Conservation (phyloP, 2,329 filamentous ascomycete species). For the Phaeosphaeriaceae sp. region DNA sequence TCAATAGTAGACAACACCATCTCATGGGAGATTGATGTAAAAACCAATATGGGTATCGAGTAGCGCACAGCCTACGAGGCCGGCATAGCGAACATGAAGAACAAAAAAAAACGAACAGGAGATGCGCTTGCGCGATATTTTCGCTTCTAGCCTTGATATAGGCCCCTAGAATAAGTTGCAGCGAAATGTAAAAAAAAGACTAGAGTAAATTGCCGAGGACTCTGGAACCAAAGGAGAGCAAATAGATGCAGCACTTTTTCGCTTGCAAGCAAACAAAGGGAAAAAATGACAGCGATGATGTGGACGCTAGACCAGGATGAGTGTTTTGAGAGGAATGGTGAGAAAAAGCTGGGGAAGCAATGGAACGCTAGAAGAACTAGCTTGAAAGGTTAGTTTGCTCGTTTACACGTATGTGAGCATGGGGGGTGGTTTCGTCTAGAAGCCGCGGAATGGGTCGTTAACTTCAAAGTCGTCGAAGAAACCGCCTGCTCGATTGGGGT, state of each 20-base stretch:
- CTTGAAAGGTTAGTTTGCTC: conserved; percentile 1
- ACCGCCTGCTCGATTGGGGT: conserved; percentile 32
- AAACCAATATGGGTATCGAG: conserved; percentile 19
- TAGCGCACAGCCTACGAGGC: conserved; percentile 7
- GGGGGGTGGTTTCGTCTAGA: conserved; percentile 25
- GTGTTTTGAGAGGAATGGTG: too few species aligned
- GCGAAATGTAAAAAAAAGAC: not conserved
- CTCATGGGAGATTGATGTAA: too few species aligned
- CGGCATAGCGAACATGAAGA: conserved; percentile 16
- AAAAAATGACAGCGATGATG: too few species aligned
- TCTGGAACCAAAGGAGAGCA: too few species aligned
- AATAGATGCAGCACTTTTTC: not conserved
- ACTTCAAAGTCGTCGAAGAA: conserved; percentile 43
- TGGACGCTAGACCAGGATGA: too few species aligned
- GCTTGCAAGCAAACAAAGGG: conserved; percentile 7
- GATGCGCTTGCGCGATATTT: conserved; percentile 19
- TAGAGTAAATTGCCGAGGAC: conserved; percentile 4
- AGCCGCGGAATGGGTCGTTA: conserved; percentile 46
- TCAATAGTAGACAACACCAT: too few species aligned
- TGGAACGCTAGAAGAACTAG: too few species aligned
- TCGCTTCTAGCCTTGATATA: conserved; percentile 20
- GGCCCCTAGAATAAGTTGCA: conserved; percentile 10
- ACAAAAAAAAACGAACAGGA: conserved; percentile 7
- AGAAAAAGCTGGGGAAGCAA: too few species aligned
- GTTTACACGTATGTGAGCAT: not conserved